These are phyloP conservation scores for Oxytropis ochrocephala DNA, from an alignment of 306 rosid species.

Conservation along the genomic window DNA sequence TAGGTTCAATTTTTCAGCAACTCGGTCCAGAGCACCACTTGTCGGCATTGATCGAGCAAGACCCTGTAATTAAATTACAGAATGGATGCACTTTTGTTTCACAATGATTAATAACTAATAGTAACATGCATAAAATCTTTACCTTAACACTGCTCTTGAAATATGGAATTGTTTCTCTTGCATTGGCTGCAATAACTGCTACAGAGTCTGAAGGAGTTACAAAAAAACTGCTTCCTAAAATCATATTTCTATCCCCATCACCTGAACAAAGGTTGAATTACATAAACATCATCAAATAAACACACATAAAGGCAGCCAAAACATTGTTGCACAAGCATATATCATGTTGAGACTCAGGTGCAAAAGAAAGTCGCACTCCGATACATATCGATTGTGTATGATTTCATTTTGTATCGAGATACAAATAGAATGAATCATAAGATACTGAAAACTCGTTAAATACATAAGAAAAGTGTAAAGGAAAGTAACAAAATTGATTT, in stretches of 20 bases:
- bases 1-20: slow-evolving; percentile 80
- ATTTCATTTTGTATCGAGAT: too few relatives aligned
- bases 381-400: too few relatives aligned
- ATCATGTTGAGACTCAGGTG: too few relatives aligned
- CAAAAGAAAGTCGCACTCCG: too few relatives aligned
- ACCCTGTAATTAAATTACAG: slow-evolving; percentile 50
- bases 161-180: slow-evolving; percentile 82
- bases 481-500: neutral
- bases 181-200: slow-evolving; percentile 94
- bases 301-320: neutral
- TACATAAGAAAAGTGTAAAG: neutral
- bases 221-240: slow-evolving; percentile 77
- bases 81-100: slow-evolving; percentile 4
- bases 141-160: slow-evolving; percentile 72
- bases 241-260: slow-evolving; percentile 99
- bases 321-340: neutral
- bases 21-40: slow-evolving; percentile 88
- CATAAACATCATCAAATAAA: neutral
- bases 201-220: slow-evolving; percentile 99
- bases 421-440: too few relatives aligned
- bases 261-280: slow-evolving; percentile 38
- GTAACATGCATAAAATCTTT: slow-evolving; percentile 14
- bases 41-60: slow-evolving; percentile 99
- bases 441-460: too few relatives aligned
- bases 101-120: neutral